These are phyloP conservation scores for Saussurea involucrata DNA, from an alignment of 129 eudicot species.

Conservation along the genomic window DNA sequence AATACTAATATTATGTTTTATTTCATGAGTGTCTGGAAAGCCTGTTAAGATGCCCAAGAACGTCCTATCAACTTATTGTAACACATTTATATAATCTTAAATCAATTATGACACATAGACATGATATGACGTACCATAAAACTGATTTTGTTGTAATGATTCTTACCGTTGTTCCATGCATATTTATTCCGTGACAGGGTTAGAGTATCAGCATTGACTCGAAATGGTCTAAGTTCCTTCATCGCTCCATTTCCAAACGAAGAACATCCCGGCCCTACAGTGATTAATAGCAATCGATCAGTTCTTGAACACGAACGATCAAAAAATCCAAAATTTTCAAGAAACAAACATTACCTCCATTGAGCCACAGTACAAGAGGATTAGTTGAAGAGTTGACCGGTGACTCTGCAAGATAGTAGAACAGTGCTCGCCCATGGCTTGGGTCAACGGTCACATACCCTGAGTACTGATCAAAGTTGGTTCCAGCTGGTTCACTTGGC, in stretches of 20 bases:
- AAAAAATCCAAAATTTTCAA: not conserved
- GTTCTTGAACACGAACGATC: not conserved
- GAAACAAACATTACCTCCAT: constrained; percentile 55
- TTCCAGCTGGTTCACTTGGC: constrained; percentile 61
- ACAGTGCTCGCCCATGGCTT: constrained; percentile 50
- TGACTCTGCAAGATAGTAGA: constrained; percentile 54
- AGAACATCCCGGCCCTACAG: too few species aligned
- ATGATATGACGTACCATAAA: not conserved
- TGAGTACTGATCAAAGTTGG: constrained; percentile 54
- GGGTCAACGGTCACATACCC: too few species aligned
- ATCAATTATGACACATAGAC: not conserved
- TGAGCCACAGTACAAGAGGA: constrained; percentile 73
- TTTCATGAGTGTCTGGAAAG: not conserved
- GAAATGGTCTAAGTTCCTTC: constrained; percentile 57
- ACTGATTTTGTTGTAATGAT: not conserved
- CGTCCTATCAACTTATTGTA: not conserved
- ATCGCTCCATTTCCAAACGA: constrained; percentile 55
- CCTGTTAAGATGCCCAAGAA: not conserved
- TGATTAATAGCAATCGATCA: not conserved
- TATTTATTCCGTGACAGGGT: constrained; percentile 41
- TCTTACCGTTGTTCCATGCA: constrained; percentile 54
- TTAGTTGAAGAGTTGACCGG: constrained; percentile 31
- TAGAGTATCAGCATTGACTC: constrained; percentile 46
- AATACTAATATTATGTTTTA: not conserved
- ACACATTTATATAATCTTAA: not conserved